These are phyloP conservation scores for Zostera marina DNA, from an alignment of 116 monocot genomes.

Conservation along the genomic window DNA sequence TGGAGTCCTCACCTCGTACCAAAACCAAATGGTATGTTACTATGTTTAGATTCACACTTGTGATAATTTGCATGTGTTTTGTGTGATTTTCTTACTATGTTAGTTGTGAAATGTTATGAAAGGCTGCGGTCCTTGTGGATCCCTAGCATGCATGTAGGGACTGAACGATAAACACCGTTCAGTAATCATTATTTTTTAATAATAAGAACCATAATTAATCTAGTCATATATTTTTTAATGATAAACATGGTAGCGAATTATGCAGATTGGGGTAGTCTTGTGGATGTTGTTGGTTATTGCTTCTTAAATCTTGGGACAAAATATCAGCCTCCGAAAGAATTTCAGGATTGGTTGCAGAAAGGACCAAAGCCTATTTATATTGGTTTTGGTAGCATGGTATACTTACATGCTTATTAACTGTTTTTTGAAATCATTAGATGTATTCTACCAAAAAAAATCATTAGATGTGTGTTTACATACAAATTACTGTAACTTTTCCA, in stretches of 20 bases:
- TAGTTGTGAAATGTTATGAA: too few relatives aligned
- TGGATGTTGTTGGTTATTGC: constrained; percentile 96
- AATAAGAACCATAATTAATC: not conserved
- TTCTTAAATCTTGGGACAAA: constrained; percentile 74
- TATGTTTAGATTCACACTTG: not conserved
- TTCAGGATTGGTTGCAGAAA: constrained; percentile 58
- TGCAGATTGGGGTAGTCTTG: constrained; percentile 90
- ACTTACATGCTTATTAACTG: constrained; percentile 2
- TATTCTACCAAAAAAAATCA: not conserved
- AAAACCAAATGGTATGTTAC: constrained; percentile 65
- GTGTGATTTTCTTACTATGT: too few relatives aligned
- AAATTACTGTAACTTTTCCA: not conserved
- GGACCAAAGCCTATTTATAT: constrained; percentile 85
- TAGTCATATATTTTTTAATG: too few relatives aligned
- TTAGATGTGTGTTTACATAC: not conserved
- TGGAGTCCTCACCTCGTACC: constrained; percentile 95
- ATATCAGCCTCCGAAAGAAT: constrained; percentile 51
- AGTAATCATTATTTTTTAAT: not conserved
- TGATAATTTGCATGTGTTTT: not conserved
- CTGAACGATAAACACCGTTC: too few relatives aligned
- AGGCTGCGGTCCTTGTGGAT: too few relatives aligned
- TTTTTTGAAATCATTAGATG: not conserved
- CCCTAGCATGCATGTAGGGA: too few relatives aligned
- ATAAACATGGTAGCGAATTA: not conserved
- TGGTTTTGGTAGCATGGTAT: constrained; percentile 99